Percentiles rank a stretch among this genome's conserved stretches.
phyloP scores from a whole-genome alignment of 768 basidiomycete species.

The Chlorophyllum brunneum region DNA sequence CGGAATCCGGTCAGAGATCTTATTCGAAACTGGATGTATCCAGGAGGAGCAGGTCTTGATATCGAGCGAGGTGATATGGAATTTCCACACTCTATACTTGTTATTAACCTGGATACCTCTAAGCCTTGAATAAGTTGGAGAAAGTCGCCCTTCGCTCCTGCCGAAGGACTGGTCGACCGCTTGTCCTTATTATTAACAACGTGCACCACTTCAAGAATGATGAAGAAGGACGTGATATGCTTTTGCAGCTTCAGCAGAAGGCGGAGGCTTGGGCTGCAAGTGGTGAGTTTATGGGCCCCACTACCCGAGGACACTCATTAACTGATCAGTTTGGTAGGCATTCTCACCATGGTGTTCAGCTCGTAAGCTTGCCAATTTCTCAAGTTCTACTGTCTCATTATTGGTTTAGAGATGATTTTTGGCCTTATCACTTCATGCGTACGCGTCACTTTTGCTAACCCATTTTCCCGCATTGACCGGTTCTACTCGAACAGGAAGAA shows the following conservation, averaged over 20 bases:
- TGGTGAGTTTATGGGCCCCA: slow-evolving; percentile 40
- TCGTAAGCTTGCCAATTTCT: slow-evolving; percentile 38
- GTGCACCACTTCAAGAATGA: slow-evolving; percentile 72
- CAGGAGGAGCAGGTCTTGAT: slow-evolving; percentile 73
- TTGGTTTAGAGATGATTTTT: background rate
- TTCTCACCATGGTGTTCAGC: slow-evolving; percentile 76
- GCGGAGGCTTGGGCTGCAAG: slow-evolving; percentile 85
- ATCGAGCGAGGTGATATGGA: slow-evolving; percentile 63
- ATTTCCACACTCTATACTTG: background rate
- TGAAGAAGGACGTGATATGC: slow-evolving; percentile 69
- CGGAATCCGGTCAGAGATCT: background rate
- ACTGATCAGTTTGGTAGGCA: slow-evolving; percentile 38
- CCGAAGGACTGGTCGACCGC: slow-evolving; percentile 53
- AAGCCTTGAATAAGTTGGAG: slow-evolving; percentile 78
- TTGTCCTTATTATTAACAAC: slow-evolving; percentile 83
- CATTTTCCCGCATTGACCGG: background rate
- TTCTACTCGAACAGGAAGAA: background rate
- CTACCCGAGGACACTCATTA: slow-evolving; percentile 3
- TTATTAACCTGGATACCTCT: background rate
- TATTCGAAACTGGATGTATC: background rate
- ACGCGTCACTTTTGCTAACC: background rate
- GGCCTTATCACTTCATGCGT: slow-evolving; percentile 4
- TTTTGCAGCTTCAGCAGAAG: slow-evolving; percentile 83
- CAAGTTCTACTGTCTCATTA: background rate
- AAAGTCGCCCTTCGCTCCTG: slow-evolving; percentile 76